Evolutionary conservation across 2,329 filamentous ascomycete genomes (phyloP), one percentile per base, ranked within the genome.

Genomic region (Fusarium haematococcum): DNA sequence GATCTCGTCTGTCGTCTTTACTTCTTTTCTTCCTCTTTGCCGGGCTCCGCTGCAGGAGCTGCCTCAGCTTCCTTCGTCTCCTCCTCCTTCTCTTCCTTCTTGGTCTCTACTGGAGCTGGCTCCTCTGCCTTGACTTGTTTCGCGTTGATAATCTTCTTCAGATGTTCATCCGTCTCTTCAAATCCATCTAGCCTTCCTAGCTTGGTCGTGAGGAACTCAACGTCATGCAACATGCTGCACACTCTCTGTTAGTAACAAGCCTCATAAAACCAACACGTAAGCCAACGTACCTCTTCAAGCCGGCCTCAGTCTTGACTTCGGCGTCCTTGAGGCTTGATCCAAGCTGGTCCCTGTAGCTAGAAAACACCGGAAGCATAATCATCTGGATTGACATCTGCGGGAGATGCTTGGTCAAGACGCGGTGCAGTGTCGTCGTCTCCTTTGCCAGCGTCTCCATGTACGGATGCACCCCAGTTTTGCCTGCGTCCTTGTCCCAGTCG

Each of bases 391-490:
- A 92, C 64, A 89, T 88, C 73, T 97, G 94, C 0, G 93, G 92
- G 27, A 98, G 85, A 80, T 97, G 93, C 80, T 95, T 95, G 69
- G 90, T 92, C 70, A 98, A 86, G 13, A 97, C 95, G 64, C 94
- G 92, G 79, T 98, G 93, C 71, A 98, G 85, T 2, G 93, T 97
- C 5, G 91, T 91, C 0, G 95, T 98, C 79, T 98, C 95, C 81
- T 95, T 97, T 10, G 91, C 92, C 63, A 98, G 83, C 1, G 91
- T 95, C 83, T 97, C 95, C 91, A 98, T 96, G 82, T 96, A 97
- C 2, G 90, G 81, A 76, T 92, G 94, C 8, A 89, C 86, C 5
- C 76, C 27, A 14, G 16, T 64, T 7, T 74, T 78, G 9, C 79
- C 78, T 54, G 85, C 83, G 14, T 84, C 79, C 52, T 82, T 80